Percentiles rank a stretch among this genome's conserved stretches.
These are phyloP conservation scores for Cubamyces lactineus DNA, from an alignment of 768 basidiomycete genomes.

Conservation along the genomic window DNA sequence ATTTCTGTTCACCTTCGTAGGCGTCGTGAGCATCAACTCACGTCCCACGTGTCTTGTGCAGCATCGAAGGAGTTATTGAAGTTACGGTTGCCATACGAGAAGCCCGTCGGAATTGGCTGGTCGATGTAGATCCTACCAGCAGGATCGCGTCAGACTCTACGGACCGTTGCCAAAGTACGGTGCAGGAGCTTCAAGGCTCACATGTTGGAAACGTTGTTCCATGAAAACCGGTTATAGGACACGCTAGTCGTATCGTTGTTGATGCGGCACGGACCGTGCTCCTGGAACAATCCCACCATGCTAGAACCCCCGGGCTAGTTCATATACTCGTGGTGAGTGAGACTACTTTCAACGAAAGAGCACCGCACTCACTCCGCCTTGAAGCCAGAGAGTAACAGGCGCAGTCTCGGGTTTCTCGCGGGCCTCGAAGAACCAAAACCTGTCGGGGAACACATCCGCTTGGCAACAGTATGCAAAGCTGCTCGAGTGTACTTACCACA, in stretches of 20 bases:
- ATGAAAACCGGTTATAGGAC: constrained; percentile 54
- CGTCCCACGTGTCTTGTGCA: constrained; percentile 57
- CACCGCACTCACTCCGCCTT: constrained; percentile 46
- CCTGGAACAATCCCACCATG: constrained; percentile 43
- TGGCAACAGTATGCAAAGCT: not conserved
- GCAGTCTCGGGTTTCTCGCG: constrained; percentile 61
- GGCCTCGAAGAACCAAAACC: constrained; percentile 73
- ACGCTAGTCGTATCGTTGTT: constrained; percentile 55
- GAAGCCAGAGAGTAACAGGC: constrained; percentile 71
- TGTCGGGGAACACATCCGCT: constrained; percentile 25
- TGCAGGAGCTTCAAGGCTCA: constrained; percentile 2
- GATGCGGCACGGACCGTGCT: constrained; percentile 46
- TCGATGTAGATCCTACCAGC: constrained; percentile 52
- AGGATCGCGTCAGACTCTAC: not conserved
- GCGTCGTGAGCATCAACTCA: not conserved
- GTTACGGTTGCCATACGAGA: constrained; percentile 54
- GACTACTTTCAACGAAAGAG: not conserved
- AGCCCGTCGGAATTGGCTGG: constrained; percentile 63
- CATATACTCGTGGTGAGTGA: not conserved
- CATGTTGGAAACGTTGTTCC: constrained; percentile 60
- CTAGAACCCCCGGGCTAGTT: constrained; percentile 43
- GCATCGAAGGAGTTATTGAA: constrained; percentile 58
- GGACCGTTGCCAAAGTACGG: not conserved
- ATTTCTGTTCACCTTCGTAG: too few species aligned
- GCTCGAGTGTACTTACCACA: constrained; percentile 45